Evolutionary conservation across 73 alveolate genomes (phyloP).

Genomic region (Durusdinium trenchii): DNA sequence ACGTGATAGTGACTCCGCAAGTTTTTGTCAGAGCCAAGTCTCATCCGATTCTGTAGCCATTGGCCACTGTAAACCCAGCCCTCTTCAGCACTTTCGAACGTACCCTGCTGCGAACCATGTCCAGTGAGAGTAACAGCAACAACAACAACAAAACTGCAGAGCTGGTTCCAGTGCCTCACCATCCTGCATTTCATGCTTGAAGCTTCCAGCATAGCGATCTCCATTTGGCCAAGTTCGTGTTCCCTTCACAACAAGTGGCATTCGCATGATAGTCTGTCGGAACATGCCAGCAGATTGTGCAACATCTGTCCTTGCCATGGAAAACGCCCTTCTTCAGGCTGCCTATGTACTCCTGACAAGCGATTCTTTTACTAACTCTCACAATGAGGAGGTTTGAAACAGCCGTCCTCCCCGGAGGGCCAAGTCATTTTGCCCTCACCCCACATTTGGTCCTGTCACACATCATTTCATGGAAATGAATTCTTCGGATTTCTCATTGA

Average conservation of each 20-base stretch:
- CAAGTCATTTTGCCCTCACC: slow-evolving; percentile 92
- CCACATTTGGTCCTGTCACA: slow-evolving; percentile 87
- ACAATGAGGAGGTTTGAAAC: background rate
- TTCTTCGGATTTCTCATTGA: background rate
- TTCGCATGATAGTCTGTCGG: background rate
- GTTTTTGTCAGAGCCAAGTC: background rate
- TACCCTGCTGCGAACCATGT: slow-evolving; percentile 20
- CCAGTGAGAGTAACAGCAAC: background rate
- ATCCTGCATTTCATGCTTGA: slow-evolving; percentile 95
- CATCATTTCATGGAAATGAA: too few species aligned
- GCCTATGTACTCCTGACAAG: slow-evolving; percentile 84
- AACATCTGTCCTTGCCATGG: slow-evolving; percentile 78
- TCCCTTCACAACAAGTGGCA: slow-evolving; percentile 57
- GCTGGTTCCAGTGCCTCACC: slow-evolving; percentile 62
- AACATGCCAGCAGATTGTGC: slow-evolving; percentile 6
- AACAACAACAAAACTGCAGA: background rate
- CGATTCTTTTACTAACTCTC: background rate
- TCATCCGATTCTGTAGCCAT: slow-evolving; percentile 89
- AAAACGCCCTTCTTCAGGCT: slow-evolving; percentile 90
- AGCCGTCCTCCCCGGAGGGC: slow-evolving; percentile 87
- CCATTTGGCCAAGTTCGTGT: slow-evolving; percentile 93
- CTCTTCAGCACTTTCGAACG: slow-evolving; percentile 94
- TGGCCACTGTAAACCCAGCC: slow-evolving; percentile 95
- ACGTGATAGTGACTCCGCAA: background rate
- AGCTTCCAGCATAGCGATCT: slow-evolving; percentile 93